Evolutionary conservation across 345 rosid species (phyloP).

Genomic region (Euphorbia tirucalli): DNA sequence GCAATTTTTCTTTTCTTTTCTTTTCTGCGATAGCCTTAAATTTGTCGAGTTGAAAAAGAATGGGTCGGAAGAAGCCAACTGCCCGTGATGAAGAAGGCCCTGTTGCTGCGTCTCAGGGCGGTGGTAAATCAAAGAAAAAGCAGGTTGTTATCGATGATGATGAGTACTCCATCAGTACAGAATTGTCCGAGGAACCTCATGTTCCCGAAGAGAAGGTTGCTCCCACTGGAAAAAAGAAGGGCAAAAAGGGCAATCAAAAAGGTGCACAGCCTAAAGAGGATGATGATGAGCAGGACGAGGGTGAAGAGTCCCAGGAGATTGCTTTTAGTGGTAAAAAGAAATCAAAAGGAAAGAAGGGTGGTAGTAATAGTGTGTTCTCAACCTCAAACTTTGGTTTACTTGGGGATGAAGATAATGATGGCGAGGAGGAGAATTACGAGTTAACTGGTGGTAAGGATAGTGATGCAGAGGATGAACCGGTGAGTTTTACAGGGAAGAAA

Average conservation of each 20-base stretch:
- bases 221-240: slow-evolving; percentile 58
- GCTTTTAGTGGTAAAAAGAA: slow-evolving; percentile 54
- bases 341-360: slow-evolving; percentile 45
- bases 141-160: slow-evolving; percentile 65
- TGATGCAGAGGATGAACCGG: slow-evolving; percentile 39
- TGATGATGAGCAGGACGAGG: slow-evolving; percentile 36
- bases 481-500: slow-evolving; percentile 45
- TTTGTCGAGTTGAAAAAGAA: slow-evolving; percentile 21
- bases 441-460: slow-evolving; percentile 28
- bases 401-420: slow-evolving; percentile 35
- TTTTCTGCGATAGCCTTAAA: background rate
- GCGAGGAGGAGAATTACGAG: slow-evolving; percentile 36
- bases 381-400: slow-evolving; percentile 48
- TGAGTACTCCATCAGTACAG: slow-evolving; percentile 68
- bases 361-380: slow-evolving; percentile 23
- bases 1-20: background rate
- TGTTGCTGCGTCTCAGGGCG: slow-evolving; percentile 33
- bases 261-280: slow-evolving; percentile 17
- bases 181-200: slow-evolving; percentile 49
- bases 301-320: slow-evolving; percentile 31
- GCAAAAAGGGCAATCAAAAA: slow-evolving; percentile 54
- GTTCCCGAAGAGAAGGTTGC: slow-evolving; percentile 42
- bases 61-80: slow-evolving; percentile 75
- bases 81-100: slow-evolving; percentile 49
- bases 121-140: slow-evolving; percentile 77